Percentiles rank a stretch among this genome's conserved stretches.
phyloP scores from a whole-genome alignment of 2,329 filamentous ascomycete species.

The Xylariaceae sp. region DNA sequence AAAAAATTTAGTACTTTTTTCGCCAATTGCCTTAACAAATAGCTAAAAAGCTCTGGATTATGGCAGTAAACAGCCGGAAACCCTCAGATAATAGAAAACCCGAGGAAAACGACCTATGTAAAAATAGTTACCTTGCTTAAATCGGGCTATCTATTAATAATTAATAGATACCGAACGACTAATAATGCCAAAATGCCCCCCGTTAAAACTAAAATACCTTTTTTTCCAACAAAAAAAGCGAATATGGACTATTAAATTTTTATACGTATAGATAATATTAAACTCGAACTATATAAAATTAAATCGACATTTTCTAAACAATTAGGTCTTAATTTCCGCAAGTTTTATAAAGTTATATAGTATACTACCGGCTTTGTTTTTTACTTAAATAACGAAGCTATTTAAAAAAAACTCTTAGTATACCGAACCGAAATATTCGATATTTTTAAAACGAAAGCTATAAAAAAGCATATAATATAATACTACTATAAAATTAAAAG shows the following conservation, averaged over 20 bases:
- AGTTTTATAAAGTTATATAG: background rate
- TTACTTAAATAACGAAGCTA: background rate
- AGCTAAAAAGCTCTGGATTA: too few relatives aligned
- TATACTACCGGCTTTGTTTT: background rate
- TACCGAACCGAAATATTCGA: background rate
- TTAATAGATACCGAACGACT: too few relatives aligned
- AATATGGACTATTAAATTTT: background rate
- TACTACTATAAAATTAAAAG: too few relatives aligned
- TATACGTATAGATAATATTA: background rate
- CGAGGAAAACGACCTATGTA: too few relatives aligned
- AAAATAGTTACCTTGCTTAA: too few relatives aligned
- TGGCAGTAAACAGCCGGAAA: too few relatives aligned
- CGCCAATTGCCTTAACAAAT: too few relatives aligned
- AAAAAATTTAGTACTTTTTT: too few relatives aligned
- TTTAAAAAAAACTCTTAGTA: background rate
- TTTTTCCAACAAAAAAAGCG: constrained; percentile 4
- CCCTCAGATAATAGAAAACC: too few relatives aligned
- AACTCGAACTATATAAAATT: background rate
- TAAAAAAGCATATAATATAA: background rate
- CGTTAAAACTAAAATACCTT: too few relatives aligned
- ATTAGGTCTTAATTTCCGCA: background rate
- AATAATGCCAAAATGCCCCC: too few relatives aligned
- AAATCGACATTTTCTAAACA: background rate
- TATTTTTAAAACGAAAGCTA: background rate
- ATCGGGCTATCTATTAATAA: too few relatives aligned